phyloP scores from a whole-genome alignment of 2,329 filamentous ascomycete species.

The Xenoacremonium recifei region DNA sequence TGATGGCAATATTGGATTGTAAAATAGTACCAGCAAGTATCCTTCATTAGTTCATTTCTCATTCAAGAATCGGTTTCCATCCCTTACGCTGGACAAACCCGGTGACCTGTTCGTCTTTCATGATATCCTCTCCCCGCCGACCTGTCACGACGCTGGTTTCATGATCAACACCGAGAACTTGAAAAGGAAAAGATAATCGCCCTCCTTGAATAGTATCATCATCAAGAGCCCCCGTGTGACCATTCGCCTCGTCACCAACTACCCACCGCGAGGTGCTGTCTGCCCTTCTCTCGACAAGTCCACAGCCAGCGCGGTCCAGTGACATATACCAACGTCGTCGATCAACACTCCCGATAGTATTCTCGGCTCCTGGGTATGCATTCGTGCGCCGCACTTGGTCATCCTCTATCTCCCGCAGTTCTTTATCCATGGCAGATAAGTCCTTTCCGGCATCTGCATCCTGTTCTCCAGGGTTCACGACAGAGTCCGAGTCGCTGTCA shows the following conservation, averaged over 20 bases:
- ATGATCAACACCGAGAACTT: constrained; percentile 56
- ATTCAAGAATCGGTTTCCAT: constrained; percentile 51
- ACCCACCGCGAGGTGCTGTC: constrained; percentile 13
- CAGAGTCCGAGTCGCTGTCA: constrained; percentile 13
- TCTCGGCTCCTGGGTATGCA: constrained; percentile 64
- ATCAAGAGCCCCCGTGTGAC: background rate
- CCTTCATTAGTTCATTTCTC: constrained; percentile 25
- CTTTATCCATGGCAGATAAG: constrained; percentile 37
- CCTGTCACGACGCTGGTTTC: constrained; percentile 69
- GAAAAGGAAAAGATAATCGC: constrained; percentile 55
- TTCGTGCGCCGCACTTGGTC: constrained; percentile 58
- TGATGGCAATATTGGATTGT: too few species aligned
- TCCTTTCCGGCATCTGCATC: constrained; percentile 9
- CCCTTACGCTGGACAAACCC: constrained; percentile 57
- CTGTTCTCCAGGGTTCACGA: constrained; percentile 17
- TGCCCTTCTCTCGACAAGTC: constrained; percentile 46
- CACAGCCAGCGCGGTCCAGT: constrained; percentile 58
- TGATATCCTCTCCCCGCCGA: constrained; percentile 55
- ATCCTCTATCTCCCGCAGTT: constrained; percentile 47
- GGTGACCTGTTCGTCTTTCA: constrained; percentile 59
- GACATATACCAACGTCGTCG: constrained; percentile 66
- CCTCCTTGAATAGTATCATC: background rate
- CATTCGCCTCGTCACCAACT: background rate
- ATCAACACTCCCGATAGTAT: constrained; percentile 65
- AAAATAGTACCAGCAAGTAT: too few species aligned